Evolutionary conservation across 2,329 filamentous ascomycete species (phyloP).

Genomic region (Fusarium sp.): DNA sequence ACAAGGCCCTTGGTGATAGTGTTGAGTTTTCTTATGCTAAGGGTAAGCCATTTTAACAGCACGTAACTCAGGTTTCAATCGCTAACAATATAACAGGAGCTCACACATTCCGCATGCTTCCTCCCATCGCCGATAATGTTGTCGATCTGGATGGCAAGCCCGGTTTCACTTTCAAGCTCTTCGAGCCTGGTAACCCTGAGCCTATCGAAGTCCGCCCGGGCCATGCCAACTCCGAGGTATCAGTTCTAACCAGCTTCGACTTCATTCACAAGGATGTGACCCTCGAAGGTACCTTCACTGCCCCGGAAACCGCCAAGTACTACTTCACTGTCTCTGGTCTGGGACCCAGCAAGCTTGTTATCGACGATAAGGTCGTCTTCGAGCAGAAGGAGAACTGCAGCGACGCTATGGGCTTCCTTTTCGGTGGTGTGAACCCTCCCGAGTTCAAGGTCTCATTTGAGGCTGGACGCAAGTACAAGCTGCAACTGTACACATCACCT

Average conservation of each 20-base stretch:
- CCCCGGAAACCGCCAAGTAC: conserved; percentile 50
- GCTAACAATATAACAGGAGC: conserved; percentile 41
- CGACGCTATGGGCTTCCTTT: conserved; percentile 56
- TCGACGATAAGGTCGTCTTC: conserved; percentile 51
- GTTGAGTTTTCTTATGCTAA: conserved; percentile 52
- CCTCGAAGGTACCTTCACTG: conserved; percentile 52
- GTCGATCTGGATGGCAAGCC: conserved; percentile 52
- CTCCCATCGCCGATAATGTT: conserved; percentile 47
- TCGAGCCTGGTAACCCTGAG: conserved; percentile 47
- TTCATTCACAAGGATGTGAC: conserved; percentile 49
- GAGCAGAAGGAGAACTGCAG: conserved; percentile 52
- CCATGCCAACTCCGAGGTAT: conserved; percentile 47
- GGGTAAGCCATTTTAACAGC: conserved; percentile 27
- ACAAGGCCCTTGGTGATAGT: conserved; percentile 46
- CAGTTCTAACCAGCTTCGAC: conserved; percentile 41
- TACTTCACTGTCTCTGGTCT: conserved; percentile 54
- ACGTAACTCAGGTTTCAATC: accelerated
- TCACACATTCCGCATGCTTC: conserved; percentile 48
- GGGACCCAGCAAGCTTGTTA: conserved; percentile 51
- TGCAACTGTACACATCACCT: conserved; percentile 51
- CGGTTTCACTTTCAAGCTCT: conserved; percentile 53
- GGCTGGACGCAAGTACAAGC: conserved; percentile 52
- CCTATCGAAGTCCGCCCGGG: conserved; percentile 47
- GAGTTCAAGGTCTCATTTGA: conserved; percentile 51
- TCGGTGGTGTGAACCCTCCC: conserved; percentile 50